Percentiles rank a stretch among this genome's conserved stretches.
Conservation (phyloP, 208 protist species). For the Wallacemonas rigidus region DNA sequence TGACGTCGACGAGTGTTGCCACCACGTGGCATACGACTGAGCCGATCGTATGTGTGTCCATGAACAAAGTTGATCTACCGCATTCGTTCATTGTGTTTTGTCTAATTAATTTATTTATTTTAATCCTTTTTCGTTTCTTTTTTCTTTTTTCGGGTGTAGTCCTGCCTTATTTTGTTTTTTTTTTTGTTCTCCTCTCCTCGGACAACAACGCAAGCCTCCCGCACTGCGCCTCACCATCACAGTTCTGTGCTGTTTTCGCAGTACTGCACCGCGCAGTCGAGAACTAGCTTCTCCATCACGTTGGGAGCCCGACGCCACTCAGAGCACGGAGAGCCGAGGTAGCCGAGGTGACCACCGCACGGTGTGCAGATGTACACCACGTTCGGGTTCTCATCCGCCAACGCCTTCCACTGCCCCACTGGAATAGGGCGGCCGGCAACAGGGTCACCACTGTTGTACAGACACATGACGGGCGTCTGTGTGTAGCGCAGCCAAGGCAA, state of each 20-base stretch:
- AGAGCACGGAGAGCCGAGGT: constrained; percentile 27
- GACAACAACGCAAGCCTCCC: too few species aligned
- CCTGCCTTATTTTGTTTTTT: not conserved
- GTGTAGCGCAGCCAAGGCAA: constrained; percentile 21
- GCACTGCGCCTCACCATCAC: not conserved
- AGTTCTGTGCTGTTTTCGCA: constrained; percentile 19
- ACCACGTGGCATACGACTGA: too few species aligned
- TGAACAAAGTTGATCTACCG: too few species aligned
- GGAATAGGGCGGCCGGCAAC: constrained; percentile 19
- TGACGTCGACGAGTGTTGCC: too few species aligned
- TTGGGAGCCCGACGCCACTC: constrained; percentile 30
- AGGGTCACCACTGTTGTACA: constrained; percentile 27
- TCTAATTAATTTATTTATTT: too few species aligned
- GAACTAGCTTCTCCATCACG: constrained; percentile 26
- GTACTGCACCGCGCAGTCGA: constrained; percentile 17
- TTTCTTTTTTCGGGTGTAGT: not conserved
- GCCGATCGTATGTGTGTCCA: too few species aligned
- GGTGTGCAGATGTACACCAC: constrained; percentile 32
- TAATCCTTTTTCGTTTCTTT: too few species aligned
- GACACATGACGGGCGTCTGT: constrained; percentile 24
- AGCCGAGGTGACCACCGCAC: constrained; percentile 44
- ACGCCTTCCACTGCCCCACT: constrained; percentile 22
- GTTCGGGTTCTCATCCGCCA: constrained; percentile 25
- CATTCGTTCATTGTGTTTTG: too few species aligned
- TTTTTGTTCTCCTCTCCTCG: not conserved